Conservation (phyloP, 2,329 filamentous ascomycete species). For the Colletotrichum falcatum region DNA sequence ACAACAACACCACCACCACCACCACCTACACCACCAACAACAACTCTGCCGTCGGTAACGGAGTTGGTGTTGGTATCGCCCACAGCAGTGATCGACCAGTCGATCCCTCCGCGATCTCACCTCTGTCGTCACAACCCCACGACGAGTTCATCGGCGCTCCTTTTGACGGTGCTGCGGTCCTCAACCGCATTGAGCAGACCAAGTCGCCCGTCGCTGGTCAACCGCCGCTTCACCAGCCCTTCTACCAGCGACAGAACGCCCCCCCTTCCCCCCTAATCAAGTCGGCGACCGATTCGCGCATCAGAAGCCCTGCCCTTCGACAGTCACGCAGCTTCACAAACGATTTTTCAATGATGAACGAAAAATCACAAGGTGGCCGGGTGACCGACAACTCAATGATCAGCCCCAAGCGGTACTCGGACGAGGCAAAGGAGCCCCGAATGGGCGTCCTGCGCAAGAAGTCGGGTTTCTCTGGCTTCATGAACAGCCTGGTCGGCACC, state of each 20-base stretch:
- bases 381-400: conserved; percentile 58
- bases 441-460: conserved; percentile 79
- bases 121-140: conserved; percentile 50
- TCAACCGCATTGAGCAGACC: conserved; percentile 69
- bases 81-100: conserved; percentile 48
- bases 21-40: conserved; percentile 44
- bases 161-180: conserved; percentile 72
- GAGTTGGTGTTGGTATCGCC: conserved; percentile 37
- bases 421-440: conserved; percentile 77
- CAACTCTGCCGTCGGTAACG: conserved; percentile 43
- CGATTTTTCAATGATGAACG: conserved; percentile 62
- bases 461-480: conserved; percentile 87
- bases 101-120: conserved; percentile 53
- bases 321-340: conserved; percentile 75
- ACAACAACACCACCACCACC: conserved; percentile 39
- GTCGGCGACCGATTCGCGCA: conserved; percentile 65
- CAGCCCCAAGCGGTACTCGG: conserved; percentile 80
- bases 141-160: conserved; percentile 74
- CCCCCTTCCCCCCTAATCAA: conserved; percentile 54
- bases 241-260: conserved; percentile 47
- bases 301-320: conserved; percentile 68
- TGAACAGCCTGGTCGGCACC: conserved; percentile 85
- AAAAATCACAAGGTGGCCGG: conserved; percentile 53
- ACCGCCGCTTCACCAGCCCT: conserved; percentile 42
- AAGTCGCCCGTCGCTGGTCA: conserved; percentile 50